Percentiles rank a stretch among this genome's conserved stretches.
phyloP scores from a whole-genome alignment of 2,329 filamentous ascomycete species.

The Coniochaeta sp. region DNA sequence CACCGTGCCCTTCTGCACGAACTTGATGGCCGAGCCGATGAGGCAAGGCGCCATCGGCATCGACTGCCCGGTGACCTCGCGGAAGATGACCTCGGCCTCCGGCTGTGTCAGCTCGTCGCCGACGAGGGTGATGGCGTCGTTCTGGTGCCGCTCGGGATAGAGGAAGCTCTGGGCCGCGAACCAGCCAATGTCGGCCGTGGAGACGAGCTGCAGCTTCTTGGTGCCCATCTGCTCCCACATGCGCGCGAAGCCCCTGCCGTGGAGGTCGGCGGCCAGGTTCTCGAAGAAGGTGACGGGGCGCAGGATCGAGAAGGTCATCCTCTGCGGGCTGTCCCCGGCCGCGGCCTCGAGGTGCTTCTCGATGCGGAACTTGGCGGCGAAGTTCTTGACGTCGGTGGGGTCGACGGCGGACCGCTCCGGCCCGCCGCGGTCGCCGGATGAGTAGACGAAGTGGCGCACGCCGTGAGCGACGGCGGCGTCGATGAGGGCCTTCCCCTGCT shows the following conservation, averaged over 20 bases:
- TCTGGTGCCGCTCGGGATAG: slow-evolving; percentile 18
- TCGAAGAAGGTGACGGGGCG: slow-evolving; percentile 53
- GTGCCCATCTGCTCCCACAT: slow-evolving; percentile 20
- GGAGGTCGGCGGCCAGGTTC: slow-evolving; percentile 24
- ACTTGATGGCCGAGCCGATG: slow-evolving; percentile 11
- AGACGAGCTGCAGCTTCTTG: slow-evolving; percentile 27
- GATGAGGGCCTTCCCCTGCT: slow-evolving; percentile 45
- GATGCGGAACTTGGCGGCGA: slow-evolving; percentile 49
- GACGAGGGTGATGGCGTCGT: slow-evolving; percentile 23
- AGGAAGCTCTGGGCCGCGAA: slow-evolving; percentile 26
- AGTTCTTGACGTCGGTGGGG: slow-evolving; percentile 49
- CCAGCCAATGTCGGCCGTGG: slow-evolving; percentile 29
- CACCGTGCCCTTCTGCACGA: slow-evolving; percentile 12
- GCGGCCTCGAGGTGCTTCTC: slow-evolving; percentile 46
- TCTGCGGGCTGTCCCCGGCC: slow-evolving; percentile 8
- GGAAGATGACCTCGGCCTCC: slow-evolving; percentile 22
- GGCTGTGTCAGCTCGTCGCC: slow-evolving; percentile 28
- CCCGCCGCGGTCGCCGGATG: slow-evolving; percentile 56
- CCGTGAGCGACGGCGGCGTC: slow-evolving; percentile 39
- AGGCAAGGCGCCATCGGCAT: slow-evolving; percentile 10
- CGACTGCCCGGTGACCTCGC: slow-evolving; percentile 8
- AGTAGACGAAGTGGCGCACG: slow-evolving; percentile 53
- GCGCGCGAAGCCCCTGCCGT: slow-evolving; percentile 21
- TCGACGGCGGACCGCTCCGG: slow-evolving; percentile 37
- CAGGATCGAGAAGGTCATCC: slow-evolving; percentile 45